Evolutionary conservation across 164 flowering plant species (phyloP).

Genomic region (Pachysandra terminalis): DNA sequence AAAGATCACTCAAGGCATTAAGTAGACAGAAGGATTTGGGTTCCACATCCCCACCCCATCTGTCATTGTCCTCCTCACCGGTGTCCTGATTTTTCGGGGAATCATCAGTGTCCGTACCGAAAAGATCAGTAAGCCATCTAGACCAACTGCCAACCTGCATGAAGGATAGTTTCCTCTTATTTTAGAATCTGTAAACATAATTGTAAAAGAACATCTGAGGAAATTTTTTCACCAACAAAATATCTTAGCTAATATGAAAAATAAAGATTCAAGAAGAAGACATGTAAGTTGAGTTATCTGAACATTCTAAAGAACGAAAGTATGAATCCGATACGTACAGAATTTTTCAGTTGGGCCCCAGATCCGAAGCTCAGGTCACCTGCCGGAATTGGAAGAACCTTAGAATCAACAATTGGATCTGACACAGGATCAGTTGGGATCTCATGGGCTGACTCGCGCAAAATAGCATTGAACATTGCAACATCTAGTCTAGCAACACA

Average conservation of each 20-base stretch:
- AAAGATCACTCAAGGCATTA: conserved; percentile 84
- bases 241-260: background rate
- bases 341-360: conserved; percentile 96
- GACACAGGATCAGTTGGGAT: conserved; percentile 99
- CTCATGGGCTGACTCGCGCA: conserved; percentile 93
- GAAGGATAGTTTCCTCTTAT: too few species aligned
- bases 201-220: too few species aligned
- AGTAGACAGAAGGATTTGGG: conserved; percentile 67
- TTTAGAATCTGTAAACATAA: too few species aligned
- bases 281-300: too few species aligned
- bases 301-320: background rate
- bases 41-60: conserved; percentile 26
- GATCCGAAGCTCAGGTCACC: conserved; percentile 98
- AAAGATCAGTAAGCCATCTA: conserved; percentile 73
- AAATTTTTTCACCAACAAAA: too few species aligned
- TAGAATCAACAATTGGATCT: conserved; percentile 91
- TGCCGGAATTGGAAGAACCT: conserved; percentile 95
- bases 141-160: conserved; percentile 95
- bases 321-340: conserved; percentile 47
- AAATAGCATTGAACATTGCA: conserved; percentile 99
- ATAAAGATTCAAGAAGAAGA: too few species aligned
- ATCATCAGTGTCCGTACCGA: conserved; percentile 60
- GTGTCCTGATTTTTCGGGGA: conserved; percentile 19
- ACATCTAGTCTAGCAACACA: conserved; percentile 89
- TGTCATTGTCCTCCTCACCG: conserved; percentile 36